A percentile compares a stretch with the other conserved stretches of the same genome.
Conservation (phyloP, 2,329 filamentous ascomycete species). For the Dichotomopilus funicola region DNA sequence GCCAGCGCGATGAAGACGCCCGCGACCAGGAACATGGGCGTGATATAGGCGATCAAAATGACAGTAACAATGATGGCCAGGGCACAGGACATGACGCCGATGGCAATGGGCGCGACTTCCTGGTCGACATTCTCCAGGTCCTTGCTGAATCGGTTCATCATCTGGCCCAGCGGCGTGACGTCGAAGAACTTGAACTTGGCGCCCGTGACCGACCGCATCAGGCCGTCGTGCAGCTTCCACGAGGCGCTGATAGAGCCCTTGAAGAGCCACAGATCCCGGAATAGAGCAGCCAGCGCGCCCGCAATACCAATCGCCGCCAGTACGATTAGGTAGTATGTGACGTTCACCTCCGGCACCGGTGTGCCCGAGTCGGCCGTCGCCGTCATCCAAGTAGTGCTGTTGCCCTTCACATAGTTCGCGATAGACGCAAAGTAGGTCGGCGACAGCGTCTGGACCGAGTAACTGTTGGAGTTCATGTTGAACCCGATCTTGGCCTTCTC, state of each 20-base stretch:
- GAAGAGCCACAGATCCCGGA: constrained; percentile 84
- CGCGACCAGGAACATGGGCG: constrained; percentile 82
- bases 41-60: constrained; percentile 78
- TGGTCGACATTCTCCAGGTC: constrained; percentile 93
- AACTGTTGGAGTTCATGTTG: constrained; percentile 32
- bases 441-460: constrained; percentile 31
- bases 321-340: constrained; percentile 73
- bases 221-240: constrained; percentile 68
- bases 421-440: constrained; percentile 37
- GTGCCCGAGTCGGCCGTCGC: constrained; percentile 25
- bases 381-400: constrained; percentile 24
- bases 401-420: constrained; percentile 33
- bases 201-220: constrained; percentile 74
- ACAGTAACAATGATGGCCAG: constrained; percentile 75
- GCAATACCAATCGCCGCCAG: constrained; percentile 73
- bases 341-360: constrained; percentile 57
- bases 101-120: constrained; percentile 87
- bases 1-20: constrained; percentile 76
- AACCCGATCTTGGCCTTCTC: constrained; percentile 26
- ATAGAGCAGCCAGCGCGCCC: constrained; percentile 74
- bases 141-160: constrained; percentile 99
- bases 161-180: constrained; percentile 85
- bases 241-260: constrained; percentile 86
- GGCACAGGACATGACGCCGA: constrained; percentile 61
- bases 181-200: constrained; percentile 98